Base-by-base conservation (phyloP, 768 basidiomycete species). In the Macrolepiota dolichaula region DNA sequence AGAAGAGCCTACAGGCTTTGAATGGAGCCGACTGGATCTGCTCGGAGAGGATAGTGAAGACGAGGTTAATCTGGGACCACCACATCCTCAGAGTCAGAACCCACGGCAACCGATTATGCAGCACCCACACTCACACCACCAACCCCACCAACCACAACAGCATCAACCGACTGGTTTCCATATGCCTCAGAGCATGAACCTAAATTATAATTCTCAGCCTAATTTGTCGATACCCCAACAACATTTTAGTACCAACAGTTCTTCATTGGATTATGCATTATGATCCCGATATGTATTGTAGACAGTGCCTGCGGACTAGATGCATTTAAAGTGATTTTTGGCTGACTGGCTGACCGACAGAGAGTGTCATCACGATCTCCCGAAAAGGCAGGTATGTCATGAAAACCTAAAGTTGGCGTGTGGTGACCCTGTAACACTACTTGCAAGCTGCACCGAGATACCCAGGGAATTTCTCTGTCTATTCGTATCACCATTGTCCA, bases 21-120 rank as follows among this genome's bases (percentile, higher is more conserved):
- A 86, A 60, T 84, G 85, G 81, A 69, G 66, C 25, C 64, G 72
- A 13, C 81, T 84, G 59, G 70, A 73, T 46, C 72, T 71, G 5
- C 77, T 91, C 37, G 89, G 87, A 13, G 79, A 76, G 22, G 88
- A 83, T 61, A 87, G 81, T 51, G 85, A 81, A 17, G 77, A 77
- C 27, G 77, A 76, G 40, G 69, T 66, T 4, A 71, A 72, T 29
- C 66, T 69, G 53, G 56, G 51, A 44, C 60, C 51, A 27, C 68
- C 69, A 57, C 55, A 46, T 38, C 58, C 53, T 22, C 13, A 32
- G 29, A 7, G 44, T 37, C 59, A 55, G 32, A 55, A 38, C 29
- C 42, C 42, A 13, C 53, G 25, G 55, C 63, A 57, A 60, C 19
- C 35, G 10, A 38, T 50, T 24, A 53, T 65, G 38, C 55, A 50